These are phyloP conservation scores for Cyberlindnera japonica DNA, from an alignment of 805 yeast species.

Conservation along the genomic window DNA sequence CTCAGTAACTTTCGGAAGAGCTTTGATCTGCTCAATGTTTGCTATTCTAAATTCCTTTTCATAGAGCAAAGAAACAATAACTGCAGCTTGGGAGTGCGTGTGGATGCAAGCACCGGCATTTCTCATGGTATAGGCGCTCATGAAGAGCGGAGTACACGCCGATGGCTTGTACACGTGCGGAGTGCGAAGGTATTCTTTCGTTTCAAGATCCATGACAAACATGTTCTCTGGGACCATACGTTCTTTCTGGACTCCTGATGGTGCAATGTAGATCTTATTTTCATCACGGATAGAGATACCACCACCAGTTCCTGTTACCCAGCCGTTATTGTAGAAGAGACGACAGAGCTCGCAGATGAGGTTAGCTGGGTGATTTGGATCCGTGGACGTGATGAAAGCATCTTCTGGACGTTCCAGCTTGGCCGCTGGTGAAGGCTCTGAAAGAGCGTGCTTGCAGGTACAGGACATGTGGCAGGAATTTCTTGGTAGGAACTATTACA, in stretches of 20 bases:
- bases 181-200: conserved; percentile 49
- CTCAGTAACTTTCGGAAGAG: conserved; percentile 55
- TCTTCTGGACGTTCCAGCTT: conserved; percentile 13
- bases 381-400: conserved; percentile 21
- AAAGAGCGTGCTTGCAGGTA: too few species aligned
- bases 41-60: conserved; percentile 70
- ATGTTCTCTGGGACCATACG: conserved; percentile 76
- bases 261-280: conserved; percentile 69
- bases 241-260: conserved; percentile 96
- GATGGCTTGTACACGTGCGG: conserved; percentile 78
- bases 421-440: not conserved
- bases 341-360: conserved; percentile 79
- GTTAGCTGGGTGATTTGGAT: conserved; percentile 59
- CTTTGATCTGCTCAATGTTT: conserved; percentile 89
- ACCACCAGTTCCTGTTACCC: conserved; percentile 98
- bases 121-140: conserved; percentile 61
- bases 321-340: conserved; percentile 70
- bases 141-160: conserved; percentile 87
- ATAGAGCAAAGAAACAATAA: conserved; percentile 68
- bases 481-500: too few species aligned
- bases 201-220: conserved; percentile 65
- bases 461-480: conserved; percentile 6
- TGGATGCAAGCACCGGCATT: conserved; percentile 91
- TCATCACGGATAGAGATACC: conserved; percentile 72
- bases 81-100: conserved; percentile 90